Percentiles rank a stretch among this genome's conserved stretches.
phyloP scores from a whole-genome alignment of 208 protist genomes.

The Phytomonas sp. region DNA sequence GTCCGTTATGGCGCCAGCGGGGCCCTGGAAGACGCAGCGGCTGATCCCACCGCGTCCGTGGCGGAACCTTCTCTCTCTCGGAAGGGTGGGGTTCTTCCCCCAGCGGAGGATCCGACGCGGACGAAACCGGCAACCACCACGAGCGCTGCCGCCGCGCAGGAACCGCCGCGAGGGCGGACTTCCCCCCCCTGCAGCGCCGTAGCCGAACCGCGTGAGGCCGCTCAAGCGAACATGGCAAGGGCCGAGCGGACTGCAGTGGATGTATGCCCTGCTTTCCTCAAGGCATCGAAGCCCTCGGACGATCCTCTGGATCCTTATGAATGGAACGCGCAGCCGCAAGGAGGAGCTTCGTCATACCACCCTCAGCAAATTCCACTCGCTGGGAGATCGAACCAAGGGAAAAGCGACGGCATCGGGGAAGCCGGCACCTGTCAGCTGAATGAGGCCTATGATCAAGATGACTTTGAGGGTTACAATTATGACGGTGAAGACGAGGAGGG shows the following conservation, averaged over 20 bases:
- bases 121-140: not conserved
- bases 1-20: not conserved
- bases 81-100: not conserved
- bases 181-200: not conserved
- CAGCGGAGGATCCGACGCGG: not conserved
- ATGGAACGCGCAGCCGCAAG: too few species aligned
- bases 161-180: not conserved
- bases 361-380: not conserved
- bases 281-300: not conserved
- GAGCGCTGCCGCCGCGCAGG: not conserved
- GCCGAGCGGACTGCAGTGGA: not conserved
- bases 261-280: not conserved
- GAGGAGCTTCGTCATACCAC: not conserved
- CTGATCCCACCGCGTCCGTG: not conserved
- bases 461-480: not conserved
- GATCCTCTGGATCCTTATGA: not conserved
- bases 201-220: not conserved
- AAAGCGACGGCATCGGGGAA: too few species aligned
- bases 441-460: not conserved
- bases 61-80: not conserved
- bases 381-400: not conserved
- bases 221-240: not conserved
- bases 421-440: not conserved
- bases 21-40: not conserved
- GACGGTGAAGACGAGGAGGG: slow-evolving; percentile 5